Evolutionary conservation across 2,329 filamentous ascomycete species (phyloP).

Genomic region (Colletotrichum destructivum): DNA sequence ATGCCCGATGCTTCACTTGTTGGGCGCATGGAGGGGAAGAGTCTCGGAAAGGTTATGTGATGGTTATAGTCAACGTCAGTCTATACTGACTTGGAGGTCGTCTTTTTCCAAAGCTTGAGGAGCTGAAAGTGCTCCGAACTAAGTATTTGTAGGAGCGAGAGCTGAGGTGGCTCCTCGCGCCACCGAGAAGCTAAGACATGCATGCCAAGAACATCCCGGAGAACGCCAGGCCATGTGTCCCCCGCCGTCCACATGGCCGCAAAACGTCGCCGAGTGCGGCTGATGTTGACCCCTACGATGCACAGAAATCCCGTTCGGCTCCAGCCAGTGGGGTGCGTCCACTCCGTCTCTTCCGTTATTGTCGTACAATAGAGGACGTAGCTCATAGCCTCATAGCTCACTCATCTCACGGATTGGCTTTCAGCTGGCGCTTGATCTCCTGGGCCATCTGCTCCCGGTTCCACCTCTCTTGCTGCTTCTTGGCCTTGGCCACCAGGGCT

Average conservation of each 20-base stretch:
- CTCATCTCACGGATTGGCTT: conserved; percentile 42
- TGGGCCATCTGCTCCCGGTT: conserved; percentile 40
- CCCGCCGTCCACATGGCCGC: no score
- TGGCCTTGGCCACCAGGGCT: conserved; percentile 47
- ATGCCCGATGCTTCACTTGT: not conserved
- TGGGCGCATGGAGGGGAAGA: not conserved
- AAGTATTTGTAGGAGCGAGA: not conserved
- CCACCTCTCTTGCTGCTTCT: conserved; percentile 49
- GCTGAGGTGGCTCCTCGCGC: not conserved
- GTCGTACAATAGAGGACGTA: no score
- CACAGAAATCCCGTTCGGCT: no score
- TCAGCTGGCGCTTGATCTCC: conserved; percentile 42
- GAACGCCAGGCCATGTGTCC: not conserved
- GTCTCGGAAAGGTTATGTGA: not conserved
- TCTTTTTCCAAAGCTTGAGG: not conserved
- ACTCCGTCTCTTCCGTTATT: no score
- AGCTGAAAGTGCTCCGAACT: not conserved
- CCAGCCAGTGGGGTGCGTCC: not conserved
- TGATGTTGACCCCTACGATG: not conserved
- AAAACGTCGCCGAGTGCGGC: conserved; percentile 4
- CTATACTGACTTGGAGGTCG: not conserved
- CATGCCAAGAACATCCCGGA: not conserved
- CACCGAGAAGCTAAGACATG: not conserved
- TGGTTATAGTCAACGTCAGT: not conserved
- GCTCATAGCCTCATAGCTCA: no score